Percentiles rank a stretch among this genome's conserved stretches.
Conservation (phyloP, 2,329 filamentous ascomycete genomes). For the Colletotrichum aenigma region DNA sequence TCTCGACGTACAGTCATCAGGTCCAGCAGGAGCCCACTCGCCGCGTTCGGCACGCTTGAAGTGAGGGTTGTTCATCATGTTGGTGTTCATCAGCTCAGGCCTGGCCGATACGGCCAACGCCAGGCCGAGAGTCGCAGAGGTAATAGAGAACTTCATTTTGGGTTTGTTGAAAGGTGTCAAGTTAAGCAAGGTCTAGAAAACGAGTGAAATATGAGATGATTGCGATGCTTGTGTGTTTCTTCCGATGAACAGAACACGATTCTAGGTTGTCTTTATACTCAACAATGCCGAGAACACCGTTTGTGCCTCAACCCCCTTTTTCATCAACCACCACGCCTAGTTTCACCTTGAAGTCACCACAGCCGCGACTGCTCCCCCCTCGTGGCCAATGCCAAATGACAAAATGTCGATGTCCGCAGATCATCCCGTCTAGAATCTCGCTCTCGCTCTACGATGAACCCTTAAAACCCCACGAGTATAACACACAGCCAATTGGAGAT, state of each 20-base stretch:
- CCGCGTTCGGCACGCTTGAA: background rate
- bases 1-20: constrained; percentile 6
- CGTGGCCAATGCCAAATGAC: background rate
- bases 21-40: background rate
- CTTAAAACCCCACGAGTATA: background rate
- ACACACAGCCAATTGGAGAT: background rate
- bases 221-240: background rate
- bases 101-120: background rate
- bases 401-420: background rate
- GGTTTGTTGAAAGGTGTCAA: background rate
- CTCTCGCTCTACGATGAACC: background rate
- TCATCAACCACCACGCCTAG: background rate
- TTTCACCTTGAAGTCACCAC: background rate
- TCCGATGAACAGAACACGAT: background rate
- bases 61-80: background rate
- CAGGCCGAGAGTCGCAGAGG: background rate
- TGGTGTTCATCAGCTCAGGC: background rate
- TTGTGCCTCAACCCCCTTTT: background rate
- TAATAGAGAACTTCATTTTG: background rate
- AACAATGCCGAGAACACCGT: background rate
- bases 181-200: background rate
- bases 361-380: background rate
- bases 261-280: background rate
- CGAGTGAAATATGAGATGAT: background rate
- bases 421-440: background rate